Base-by-base conservation (phyloP, 2,329 filamentous ascomycete species). In the Trichophyton mentagrophytes region DNA sequence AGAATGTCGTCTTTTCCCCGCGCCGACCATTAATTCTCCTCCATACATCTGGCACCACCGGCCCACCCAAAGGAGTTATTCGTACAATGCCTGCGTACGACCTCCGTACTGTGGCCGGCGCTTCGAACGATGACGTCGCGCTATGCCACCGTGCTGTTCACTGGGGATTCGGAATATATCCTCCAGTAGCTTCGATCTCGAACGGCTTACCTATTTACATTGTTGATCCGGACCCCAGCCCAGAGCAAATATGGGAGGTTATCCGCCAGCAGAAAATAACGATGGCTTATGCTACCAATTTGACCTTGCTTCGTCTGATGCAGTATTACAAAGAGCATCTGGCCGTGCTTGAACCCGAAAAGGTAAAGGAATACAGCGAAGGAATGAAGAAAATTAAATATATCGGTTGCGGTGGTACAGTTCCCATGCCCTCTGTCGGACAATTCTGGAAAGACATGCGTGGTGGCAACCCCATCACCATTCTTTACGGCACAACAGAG, bases 1-100 rank as follows among this genome's bases (percentile, higher is more conserved):
- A 38, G 58, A 20, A 15, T 38, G 7, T 20, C 25, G 58, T 49
- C 9, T 15, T 47, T 9, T 42, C 20, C 13, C 17, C 7, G 15
- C 17, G 11, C 2, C 33, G 56, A 8, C 33, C 56, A 20, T 27
- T 17, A 1, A 70, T 78, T 4, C 75, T 78, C 2, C 77, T 78
- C 25, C 78, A 77, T 67, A 78, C 75, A 3, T 76, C 72, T 33
- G 76, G 76, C 1, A 78, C 75, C 0, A 77, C 75, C 1, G 76
- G 75, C 0, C 71, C 71, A 0, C 76, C 76, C 0, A 78, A 78
- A 63, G 76, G 74, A 11, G 72, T 74, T 27, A 73, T 78, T 0
- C 59, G 61, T 9, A 17, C 6, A 27, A 15, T 58, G 7, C 15
- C 4, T 9, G 20, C 51, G 27, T 17, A 33, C 15, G 13, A 30